Evolutionary conservation across 1,284 basidiomycete species (phyloP).

Genomic region (Cutaneotrichosporon sp.): DNA sequence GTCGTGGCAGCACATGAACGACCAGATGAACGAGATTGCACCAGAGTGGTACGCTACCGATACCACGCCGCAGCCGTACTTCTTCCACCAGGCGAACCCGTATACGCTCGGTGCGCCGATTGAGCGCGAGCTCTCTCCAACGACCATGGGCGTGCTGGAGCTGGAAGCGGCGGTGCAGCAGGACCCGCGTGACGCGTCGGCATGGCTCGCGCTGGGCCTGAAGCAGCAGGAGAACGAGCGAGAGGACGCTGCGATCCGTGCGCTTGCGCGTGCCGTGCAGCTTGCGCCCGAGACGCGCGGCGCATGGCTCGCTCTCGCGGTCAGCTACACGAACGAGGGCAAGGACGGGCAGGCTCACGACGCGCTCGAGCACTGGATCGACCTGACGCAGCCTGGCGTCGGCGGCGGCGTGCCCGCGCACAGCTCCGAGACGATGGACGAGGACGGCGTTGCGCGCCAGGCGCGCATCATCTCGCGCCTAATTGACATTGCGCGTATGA

Average conservation of each 20-base stretch:
- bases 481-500: constrained; percentile 47
- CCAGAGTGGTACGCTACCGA: constrained; percentile 80
- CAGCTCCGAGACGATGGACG: constrained; percentile 7
- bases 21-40: constrained; percentile 54
- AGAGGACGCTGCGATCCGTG: constrained; percentile 82
- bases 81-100: constrained; percentile 76
- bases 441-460: constrained; percentile 22
- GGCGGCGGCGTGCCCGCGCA: background rate
- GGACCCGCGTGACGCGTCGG: constrained; percentile 63
- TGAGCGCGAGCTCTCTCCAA: constrained; percentile 39
- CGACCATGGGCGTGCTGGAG: constrained; percentile 63
- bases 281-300: constrained; percentile 71
- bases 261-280: constrained; percentile 72
- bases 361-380: constrained; percentile 78
- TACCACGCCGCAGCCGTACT: constrained; percentile 52
- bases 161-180: constrained; percentile 84
- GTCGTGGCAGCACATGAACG: constrained; percentile 51
- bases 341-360: constrained; percentile 66
- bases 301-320: constrained; percentile 84
- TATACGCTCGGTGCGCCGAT: constrained; percentile 60
- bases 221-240: constrained; percentile 99
- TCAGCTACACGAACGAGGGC: constrained; percentile 89
- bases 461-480: constrained; percentile 39
- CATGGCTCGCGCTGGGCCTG: constrained; percentile 90
- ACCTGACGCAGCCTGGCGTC: constrained; percentile 26